phyloP scores from a whole-genome alignment of 2,329 filamentous ascomycete species.

The Aspergillus nomiae region DNA sequence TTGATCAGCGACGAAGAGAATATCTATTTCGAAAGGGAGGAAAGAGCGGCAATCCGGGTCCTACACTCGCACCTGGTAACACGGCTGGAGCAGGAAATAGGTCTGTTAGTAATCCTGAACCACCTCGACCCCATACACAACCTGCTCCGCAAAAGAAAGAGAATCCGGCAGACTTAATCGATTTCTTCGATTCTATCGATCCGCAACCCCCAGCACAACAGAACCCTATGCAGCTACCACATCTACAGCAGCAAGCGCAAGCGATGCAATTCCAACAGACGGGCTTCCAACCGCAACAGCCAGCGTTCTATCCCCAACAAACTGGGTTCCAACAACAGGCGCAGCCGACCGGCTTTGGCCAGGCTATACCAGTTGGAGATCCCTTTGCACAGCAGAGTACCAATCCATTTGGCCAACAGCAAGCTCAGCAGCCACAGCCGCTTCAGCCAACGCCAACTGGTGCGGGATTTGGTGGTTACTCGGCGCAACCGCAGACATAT shows the following conservation, averaged over 20 bases:
- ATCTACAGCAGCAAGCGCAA: constrained; percentile 27
- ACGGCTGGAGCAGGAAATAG: constrained; percentile 16
- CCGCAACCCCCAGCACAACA: constrained; percentile 67
- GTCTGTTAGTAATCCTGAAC: constrained; percentile 31
- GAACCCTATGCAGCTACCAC: constrained; percentile 42
- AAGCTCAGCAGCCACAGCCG: constrained; percentile 44
- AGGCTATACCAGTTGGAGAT: constrained; percentile 36
- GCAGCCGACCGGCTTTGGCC: constrained; percentile 30
- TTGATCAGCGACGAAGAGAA: constrained; percentile 88
- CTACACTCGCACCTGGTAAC: constrained; percentile 25
- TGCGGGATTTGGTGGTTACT: constrained; percentile 81
- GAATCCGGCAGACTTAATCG: constrained; percentile 73
- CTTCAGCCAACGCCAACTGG: constrained; percentile 68
- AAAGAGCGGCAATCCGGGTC: constrained; percentile 52
- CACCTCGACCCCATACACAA: constrained; percentile 30
- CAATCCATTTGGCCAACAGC: constrained; percentile 41
- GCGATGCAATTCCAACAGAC: constrained; percentile 45
- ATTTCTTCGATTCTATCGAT: constrained; percentile 93
- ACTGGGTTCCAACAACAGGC: constrained; percentile 40
- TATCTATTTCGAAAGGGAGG: constrained; percentile 86
- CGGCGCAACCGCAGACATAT: constrained; percentile 66
- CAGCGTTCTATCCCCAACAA: constrained; percentile 28
- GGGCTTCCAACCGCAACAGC: constrained; percentile 29
- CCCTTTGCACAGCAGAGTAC: constrained; percentile 30
- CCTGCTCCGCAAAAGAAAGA: constrained; percentile 38